phyloP scores from a whole-genome alignment of 441 rosid species.

The Sinapis alba region DNA sequence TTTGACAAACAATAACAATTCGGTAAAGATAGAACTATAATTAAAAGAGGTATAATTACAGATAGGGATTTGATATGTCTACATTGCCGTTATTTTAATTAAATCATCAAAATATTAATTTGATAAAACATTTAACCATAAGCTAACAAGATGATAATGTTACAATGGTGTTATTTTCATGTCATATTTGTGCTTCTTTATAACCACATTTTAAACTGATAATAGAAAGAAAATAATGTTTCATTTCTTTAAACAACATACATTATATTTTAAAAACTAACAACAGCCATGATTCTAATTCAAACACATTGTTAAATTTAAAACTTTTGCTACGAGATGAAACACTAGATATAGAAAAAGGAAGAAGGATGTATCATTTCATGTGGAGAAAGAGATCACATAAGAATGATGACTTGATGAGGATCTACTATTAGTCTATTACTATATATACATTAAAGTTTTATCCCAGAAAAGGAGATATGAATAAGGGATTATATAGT shows the following conservation, averaged over 20 bases:
- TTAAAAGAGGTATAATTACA: not conserved
- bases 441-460: not conserved
- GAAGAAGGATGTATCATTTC: not conserved
- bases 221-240: not conserved
- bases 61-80: not conserved
- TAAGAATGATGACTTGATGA: conserved; percentile 22
- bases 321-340: not conserved
- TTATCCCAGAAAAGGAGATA: not conserved
- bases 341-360: not conserved
- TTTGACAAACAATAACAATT: not conserved
- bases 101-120: not conserved
- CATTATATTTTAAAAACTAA: too few relatives aligned
- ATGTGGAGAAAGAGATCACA: conserved; percentile 8
- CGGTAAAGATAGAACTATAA: not conserved
- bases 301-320: not conserved
- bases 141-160: not conserved
- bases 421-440: not conserved
- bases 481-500: conserved; percentile 15
- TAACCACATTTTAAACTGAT: not conserved
- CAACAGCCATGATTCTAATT: not conserved
- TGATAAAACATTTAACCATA: not conserved
- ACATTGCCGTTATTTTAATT: not conserved
- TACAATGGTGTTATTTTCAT: not conserved
- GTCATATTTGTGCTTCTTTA: not conserved
- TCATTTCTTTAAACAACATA: not conserved